phyloP scores from a whole-genome alignment of 352 stramenopile species.

The Globisporangium takayamanum region DNA sequence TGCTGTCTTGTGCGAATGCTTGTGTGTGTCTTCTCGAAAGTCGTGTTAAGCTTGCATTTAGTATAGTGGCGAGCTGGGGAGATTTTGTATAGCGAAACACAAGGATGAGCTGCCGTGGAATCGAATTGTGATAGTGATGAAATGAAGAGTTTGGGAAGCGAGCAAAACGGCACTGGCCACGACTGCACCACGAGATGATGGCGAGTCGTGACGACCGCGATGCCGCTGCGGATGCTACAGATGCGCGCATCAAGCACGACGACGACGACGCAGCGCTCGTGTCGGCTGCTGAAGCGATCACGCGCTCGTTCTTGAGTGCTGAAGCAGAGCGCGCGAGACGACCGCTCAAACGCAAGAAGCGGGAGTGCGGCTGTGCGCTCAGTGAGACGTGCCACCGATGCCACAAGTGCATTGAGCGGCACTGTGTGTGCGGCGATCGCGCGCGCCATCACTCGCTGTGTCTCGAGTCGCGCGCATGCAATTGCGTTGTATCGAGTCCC shows the following conservation, averaged over 20 bases:
- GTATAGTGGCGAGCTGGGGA: neutral
- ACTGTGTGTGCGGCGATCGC: conserved; percentile 43
- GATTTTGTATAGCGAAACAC: too few relatives aligned
- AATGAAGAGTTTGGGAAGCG: too few relatives aligned
- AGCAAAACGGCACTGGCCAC: conserved; percentile 4
- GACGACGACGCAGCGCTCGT: conserved; percentile 3
- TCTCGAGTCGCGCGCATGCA: conserved; percentile 58
- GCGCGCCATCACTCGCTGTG: conserved; percentile 23
- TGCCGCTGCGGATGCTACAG: neutral
- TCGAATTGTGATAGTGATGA: too few relatives aligned
- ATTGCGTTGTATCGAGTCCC: conserved; percentile 29
- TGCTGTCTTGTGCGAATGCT: neutral
- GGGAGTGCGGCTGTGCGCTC: conserved; percentile 37
- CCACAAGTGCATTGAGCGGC: conserved; percentile 46
- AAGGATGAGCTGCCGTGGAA: too few relatives aligned
- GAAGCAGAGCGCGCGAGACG: neutral
- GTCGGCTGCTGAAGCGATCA: conserved; percentile 7
- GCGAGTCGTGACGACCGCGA: neutral
- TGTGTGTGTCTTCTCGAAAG: neutral
- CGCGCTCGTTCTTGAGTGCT: conserved; percentile 2
- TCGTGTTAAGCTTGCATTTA: neutral
- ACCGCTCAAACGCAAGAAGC: conserved; percentile 15
- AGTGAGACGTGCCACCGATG: conserved; percentile 47
- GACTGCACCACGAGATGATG: neutral
- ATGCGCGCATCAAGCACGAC: neutral